Percentiles rank a stretch among this genome's conserved stretches.
phyloP scores from a whole-genome alignment of 495 filamentous ascomycete genomes.

The Parachaetomium inaequale region DNA sequence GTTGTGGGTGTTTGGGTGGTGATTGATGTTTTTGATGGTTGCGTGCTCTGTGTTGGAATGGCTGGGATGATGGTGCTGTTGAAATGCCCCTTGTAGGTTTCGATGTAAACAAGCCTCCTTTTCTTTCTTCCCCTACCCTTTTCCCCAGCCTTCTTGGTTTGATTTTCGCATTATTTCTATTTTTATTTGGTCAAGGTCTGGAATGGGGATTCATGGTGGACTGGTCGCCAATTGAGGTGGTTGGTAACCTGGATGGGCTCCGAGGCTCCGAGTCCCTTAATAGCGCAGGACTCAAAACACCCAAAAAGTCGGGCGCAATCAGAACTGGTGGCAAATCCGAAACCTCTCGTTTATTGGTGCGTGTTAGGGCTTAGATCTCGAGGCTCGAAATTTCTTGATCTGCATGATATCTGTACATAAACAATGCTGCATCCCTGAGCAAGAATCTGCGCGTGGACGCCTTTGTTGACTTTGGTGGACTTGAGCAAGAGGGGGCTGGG shows the following conservation, averaged over 20 bases:
- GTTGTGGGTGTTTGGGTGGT: no score
- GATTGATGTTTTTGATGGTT: no score
- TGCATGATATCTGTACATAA: background rate
- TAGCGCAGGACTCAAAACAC: no score
- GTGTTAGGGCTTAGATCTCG: background rate
- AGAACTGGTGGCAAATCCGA: no score
- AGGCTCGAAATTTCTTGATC: background rate
- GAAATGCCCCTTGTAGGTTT: background rate
- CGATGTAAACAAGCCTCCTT: background rate
- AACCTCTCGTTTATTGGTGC: background rate
- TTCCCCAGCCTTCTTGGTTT: background rate
- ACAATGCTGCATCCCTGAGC: background rate
- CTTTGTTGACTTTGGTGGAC: constrained; percentile 17
- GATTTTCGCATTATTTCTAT: background rate
- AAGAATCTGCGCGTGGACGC: background rate
- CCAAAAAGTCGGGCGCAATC: no score
- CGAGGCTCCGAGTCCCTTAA: no score
- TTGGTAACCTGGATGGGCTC: background rate
- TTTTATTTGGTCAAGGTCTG: background rate
- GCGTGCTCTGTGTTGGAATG: background rate
- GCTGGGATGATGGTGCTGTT: background rate
- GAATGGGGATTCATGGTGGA: background rate
- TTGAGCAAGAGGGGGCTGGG: background rate
- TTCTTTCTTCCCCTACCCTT: background rate
- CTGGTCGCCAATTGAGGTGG: background rate